Base-by-base conservation (phyloP, 129 eudicot species). In the Artemisia annua region DNA sequence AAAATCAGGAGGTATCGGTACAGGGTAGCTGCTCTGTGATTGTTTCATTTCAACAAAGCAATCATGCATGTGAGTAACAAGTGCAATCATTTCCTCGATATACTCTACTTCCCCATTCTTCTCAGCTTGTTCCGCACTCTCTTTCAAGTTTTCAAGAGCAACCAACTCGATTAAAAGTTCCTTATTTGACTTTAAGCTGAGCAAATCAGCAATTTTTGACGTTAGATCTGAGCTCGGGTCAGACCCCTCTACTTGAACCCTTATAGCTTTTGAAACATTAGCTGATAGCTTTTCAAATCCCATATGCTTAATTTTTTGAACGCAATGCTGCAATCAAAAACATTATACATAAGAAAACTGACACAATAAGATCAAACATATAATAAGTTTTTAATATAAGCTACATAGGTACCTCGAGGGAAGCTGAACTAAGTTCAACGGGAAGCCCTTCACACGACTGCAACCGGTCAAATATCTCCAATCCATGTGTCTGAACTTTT, bases 41-140 rank as follows among this genome's bases (percentile, higher is more conserved):
- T 90, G 98, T 70, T 90, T 95, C 71, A 83, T 69, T 73, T 49
- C 74, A 72, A 90, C 89, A 80, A 82, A 85, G 75, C 82, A 80
- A 48, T 88, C 91, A 43, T 95, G 97, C 97, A 95, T 87, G 80
- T 89, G 87, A 22, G 91, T 88, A 60, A 88, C 85, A 67, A 95
- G 86, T 62, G 80, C 77, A 73, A 95, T 81, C 81, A 90, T 77
- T 74, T 90, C 89, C 70, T 95, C 99, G 13, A 95, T 81, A 55
- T 88, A 79, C 50, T 95, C 99, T 11, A 78, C 89, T 72, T 95
- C 99, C 30, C 69, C 83, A 74, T 44, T 79, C 81, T 88, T 90
- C 75, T 90, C 99, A 63, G 92, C 89, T 78, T 90, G 99, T 79
- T 95, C 99, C n/a, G 96, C 94, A 74, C 80, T 90, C 78, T 94